Conservation (phyloP, 2,329 filamentous ascomycete genomes). For the Fusarium nurragi region DNA sequence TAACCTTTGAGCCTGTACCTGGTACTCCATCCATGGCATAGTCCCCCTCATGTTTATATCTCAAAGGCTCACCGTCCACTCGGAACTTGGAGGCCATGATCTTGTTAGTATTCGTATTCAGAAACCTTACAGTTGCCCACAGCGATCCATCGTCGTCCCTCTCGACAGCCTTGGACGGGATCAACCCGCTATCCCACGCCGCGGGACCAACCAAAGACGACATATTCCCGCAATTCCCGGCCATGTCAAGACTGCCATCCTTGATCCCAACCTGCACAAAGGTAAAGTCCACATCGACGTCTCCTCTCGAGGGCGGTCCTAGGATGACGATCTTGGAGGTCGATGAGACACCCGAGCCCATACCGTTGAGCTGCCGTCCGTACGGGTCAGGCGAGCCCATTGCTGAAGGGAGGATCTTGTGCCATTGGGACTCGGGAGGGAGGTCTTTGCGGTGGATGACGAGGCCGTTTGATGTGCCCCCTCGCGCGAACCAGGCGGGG, state of each 20-base stretch:
- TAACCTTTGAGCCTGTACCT: conserved; percentile 65
- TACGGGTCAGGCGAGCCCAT: conserved; percentile 74
- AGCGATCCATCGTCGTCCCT: conserved; percentile 41
- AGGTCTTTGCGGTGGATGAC: conserved; percentile 56
- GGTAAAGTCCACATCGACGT: conserved; percentile 73
- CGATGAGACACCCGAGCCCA: conserved; percentile 74
- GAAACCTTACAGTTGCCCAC: conserved; percentile 64
- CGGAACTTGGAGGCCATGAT: conserved; percentile 67
- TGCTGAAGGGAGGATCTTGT: conserved; percentile 63
- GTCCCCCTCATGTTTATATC: conserved; percentile 54
- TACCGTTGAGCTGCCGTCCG: conserved; percentile 76
- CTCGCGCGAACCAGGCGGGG: conserved; percentile 60
- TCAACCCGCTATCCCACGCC: conserved; percentile 48
- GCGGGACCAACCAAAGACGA: conserved; percentile 70
- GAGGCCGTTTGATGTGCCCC: conserved; percentile 75
- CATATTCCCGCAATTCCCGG: conserved; percentile 83
- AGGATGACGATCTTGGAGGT: conserved; percentile 78
- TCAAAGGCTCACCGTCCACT: conserved; percentile 52
- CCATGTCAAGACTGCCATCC: conserved; percentile 68
- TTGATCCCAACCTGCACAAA: conserved; percentile 75
- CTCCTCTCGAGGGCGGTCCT: conserved; percentile 56
- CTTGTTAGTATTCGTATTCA: conserved; percentile 78
- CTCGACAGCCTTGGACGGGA: conserved; percentile 28
- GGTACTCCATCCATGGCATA: conserved; percentile 72
- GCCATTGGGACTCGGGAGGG: conserved; percentile 50